Percentiles rank a stretch among this genome's conserved stretches.
These are phyloP conservation scores for Lodderomyces margitis DNA, from an alignment of 1,139 yeast genomes.

Conservation along the genomic window DNA sequence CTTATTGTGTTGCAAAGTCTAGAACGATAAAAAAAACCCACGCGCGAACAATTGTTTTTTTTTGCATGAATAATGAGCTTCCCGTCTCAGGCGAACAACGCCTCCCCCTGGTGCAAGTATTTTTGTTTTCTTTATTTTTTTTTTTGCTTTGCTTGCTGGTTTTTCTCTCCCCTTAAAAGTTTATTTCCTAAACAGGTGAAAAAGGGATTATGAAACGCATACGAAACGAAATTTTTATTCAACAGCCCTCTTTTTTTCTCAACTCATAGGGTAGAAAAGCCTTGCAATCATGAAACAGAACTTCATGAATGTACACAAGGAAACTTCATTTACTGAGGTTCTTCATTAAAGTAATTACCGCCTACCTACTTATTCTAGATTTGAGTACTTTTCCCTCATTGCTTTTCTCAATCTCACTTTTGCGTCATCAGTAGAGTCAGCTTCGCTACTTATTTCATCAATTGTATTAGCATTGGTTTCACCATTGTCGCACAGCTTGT, in stretches of 20 bases:
- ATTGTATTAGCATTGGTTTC: slow-evolving; percentile 1
- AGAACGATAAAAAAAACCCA: neutral
- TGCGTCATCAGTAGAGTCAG: slow-evolving; percentile 5
- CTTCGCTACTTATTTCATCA: slow-evolving; percentile 6
- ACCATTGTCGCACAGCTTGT: neutral
- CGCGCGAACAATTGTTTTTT: too few relatives aligned
- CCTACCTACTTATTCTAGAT: neutral
- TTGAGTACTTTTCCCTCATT: slow-evolving; percentile 10
- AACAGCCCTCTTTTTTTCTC: too few relatives aligned
- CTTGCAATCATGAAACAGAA: neutral
- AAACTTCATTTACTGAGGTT: too few relatives aligned
- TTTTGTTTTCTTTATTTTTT: neutral
- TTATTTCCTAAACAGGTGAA: neutral
- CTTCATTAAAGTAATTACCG: neutral
- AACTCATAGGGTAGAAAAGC: neutral
- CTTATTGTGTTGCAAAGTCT: neutral
- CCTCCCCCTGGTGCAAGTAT: neutral
- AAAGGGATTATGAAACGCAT: neutral
- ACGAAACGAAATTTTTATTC: too few relatives aligned
- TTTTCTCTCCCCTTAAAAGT: neutral
- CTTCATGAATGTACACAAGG: too few relatives aligned
- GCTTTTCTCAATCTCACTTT: slow-evolving; percentile 10
- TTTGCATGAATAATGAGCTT: too few relatives aligned
- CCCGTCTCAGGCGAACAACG: neutral
- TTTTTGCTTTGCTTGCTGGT: neutral